phyloP scores from a whole-genome alignment of 2,329 filamentous ascomycete species.

The Hyphodiscus sp. region DNA sequence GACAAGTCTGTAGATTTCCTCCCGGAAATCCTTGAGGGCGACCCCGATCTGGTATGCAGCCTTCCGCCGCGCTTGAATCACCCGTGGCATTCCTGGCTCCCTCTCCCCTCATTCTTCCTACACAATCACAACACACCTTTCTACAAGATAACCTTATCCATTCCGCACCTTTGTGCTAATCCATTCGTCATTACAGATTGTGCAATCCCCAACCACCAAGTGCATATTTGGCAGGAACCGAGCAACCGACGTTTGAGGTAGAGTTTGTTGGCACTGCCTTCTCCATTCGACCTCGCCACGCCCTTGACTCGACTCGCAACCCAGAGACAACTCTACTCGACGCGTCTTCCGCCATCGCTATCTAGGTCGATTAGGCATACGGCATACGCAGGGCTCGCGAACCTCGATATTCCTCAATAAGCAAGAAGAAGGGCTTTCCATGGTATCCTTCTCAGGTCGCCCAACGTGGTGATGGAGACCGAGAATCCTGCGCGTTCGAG shows the following conservation, averaged over 20 bases:
- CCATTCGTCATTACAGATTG: constrained; percentile 6
- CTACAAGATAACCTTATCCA: not conserved
- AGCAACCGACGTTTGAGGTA: not conserved
- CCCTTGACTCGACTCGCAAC: not conserved
- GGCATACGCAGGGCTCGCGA: not conserved
- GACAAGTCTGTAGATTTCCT: constrained; percentile 15
- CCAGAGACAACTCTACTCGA: not conserved
- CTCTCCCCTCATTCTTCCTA: constrained; percentile 19
- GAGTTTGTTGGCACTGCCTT: not conserved
- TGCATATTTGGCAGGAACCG: constrained; percentile 6
- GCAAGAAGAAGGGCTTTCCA: constrained; percentile 13
- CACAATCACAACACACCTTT: constrained; percentile 12
- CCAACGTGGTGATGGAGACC: constrained; percentile 29
- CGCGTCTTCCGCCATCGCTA: not conserved
- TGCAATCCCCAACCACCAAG: constrained; percentile 3
- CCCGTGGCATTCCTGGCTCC: constrained; percentile 21
- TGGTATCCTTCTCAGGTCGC: constrained; percentile 21
- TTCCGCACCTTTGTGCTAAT: constrained; percentile 13
- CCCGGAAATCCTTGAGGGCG: constrained; percentile 19
- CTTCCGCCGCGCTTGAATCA: constrained; percentile 13
- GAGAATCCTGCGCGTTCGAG: constrained; percentile 40
- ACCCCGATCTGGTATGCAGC: constrained; percentile 23
- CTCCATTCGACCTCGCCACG: not conserved
- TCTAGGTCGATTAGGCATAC: not conserved
- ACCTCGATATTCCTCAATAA: not conserved